phyloP scores from a whole-genome alignment of 2,329 filamentous ascomycete genomes.

The Paecilomyces dactylethromorphus region DNA sequence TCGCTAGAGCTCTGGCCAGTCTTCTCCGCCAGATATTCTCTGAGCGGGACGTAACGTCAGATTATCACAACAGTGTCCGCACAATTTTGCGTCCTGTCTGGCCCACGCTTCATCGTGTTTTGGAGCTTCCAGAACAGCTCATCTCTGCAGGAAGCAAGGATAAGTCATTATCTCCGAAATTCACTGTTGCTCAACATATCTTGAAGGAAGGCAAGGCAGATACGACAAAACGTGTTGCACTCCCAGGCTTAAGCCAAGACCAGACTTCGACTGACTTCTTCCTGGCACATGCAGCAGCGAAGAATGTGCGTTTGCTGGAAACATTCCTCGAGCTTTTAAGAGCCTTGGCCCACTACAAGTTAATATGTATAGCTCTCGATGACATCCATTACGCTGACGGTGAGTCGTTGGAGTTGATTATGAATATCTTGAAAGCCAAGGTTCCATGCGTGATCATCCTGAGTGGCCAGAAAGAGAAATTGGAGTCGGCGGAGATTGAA shows the following conservation, averaged over 20 bases:
- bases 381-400: slow-evolving; percentile 87
- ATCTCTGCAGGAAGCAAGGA: slow-evolving; percentile 34
- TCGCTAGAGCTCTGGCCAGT: slow-evolving; percentile 54
- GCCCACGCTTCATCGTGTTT: slow-evolving; percentile 48
- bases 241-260: slow-evolving; percentile 29
- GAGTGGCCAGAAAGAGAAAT: slow-evolving; percentile 64
- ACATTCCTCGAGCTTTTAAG: slow-evolving; percentile 81
- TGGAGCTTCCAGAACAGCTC: slow-evolving; percentile 63
- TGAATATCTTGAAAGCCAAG: slow-evolving; percentile 69
- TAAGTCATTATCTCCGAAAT: slow-evolving; percentile 23
- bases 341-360: slow-evolving; percentile 72
- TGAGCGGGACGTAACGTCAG: slow-evolving; percentile 55
- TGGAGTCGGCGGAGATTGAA: slow-evolving; percentile 42
- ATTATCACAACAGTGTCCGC: slow-evolving; percentile 55
- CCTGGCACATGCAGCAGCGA: slow-evolving; percentile 30
- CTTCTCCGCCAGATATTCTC: slow-evolving; percentile 60
- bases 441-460: slow-evolving; percentile 78
- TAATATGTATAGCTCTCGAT: slow-evolving; percentile 83
- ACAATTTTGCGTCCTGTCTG: slow-evolving; percentile 52
- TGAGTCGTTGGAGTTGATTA: slow-evolving; percentile 77
- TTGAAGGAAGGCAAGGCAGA: slow-evolving; percentile 25
- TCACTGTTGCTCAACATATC: slow-evolving; percentile 20
- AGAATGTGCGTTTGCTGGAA: slow-evolving; percentile 70
- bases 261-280: slow-evolving; percentile 32
- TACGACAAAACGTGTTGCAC: slow-evolving; percentile 20